Evolutionary conservation across 148 eudicot genomes (phyloP).

Genomic region (Nyssa sinensis): DNA sequence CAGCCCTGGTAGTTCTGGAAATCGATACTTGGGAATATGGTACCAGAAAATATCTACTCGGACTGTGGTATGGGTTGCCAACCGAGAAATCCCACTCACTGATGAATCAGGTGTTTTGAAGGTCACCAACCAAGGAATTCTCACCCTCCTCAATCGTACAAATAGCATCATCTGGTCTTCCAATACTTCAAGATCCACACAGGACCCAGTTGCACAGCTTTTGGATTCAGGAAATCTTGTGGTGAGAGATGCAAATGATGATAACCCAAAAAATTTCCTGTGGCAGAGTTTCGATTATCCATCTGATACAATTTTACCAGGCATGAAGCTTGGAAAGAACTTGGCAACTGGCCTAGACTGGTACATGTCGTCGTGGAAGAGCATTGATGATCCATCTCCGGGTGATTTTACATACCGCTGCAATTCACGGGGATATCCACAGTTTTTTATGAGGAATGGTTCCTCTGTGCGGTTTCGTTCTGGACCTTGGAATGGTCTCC

Average conservation of each 20-base stretch:
- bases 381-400: constrained; percentile 31
- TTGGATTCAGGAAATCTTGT: constrained; percentile 41
- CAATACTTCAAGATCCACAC: no score
- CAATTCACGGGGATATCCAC: constrained; percentile 32
- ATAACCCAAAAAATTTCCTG: constrained; percentile 9
- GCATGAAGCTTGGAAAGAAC: constrained; percentile 37
- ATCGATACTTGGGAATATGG: constrained; percentile 20
- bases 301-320: constrained; percentile 24
- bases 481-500: constrained; percentile 36
- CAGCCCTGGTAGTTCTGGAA: background rate
- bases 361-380: constrained; percentile 31
- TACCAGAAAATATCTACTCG: constrained; percentile 17
- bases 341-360: constrained; percentile 14
- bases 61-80: constrained; percentile 24
- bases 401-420: constrained; percentile 21
- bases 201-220: constrained; percentile 29
- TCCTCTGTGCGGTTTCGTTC: background rate
- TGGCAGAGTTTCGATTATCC: constrained; percentile 50
- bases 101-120: constrained; percentile 17
- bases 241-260: constrained; percentile 13
- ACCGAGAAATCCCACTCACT: constrained; percentile 19
- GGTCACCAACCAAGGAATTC: constrained; percentile 5
- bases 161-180: constrained; percentile 30
- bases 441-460: constrained; percentile 13
- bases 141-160: constrained; percentile 7